Conservation (phyloP, 345 rosid genomes). For the Eucalyptus melliodora region DNA sequence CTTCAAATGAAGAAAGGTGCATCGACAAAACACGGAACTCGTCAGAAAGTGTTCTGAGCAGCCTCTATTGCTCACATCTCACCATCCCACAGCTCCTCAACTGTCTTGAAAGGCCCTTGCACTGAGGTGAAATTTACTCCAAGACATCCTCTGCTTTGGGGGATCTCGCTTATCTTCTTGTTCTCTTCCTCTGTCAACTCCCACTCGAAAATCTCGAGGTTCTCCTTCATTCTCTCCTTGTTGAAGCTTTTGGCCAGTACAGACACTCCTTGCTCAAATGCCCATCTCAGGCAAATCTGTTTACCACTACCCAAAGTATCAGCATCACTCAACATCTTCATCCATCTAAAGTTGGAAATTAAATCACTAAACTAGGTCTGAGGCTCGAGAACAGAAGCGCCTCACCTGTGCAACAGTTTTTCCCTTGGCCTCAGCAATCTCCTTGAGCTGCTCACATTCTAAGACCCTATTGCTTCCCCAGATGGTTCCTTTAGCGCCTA, state of each 20-base stretch:
- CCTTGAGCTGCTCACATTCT: conserved; percentile 45
- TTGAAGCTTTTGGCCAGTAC: conserved; percentile 1
- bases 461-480: conserved; percentile 65
- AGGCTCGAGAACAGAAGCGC: neutral
- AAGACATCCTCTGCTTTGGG: neutral
- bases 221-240: conserved; percentile 5
- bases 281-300: conserved; percentile 4
- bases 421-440: conserved; percentile 49
- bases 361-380: neutral
- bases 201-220: neutral
- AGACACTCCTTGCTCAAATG: neutral
- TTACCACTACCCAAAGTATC: neutral
- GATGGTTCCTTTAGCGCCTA: conserved; percentile 55
- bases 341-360: neutral
- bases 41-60: neutral
- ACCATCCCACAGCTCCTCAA: conserved; percentile 1
- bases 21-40: neutral
- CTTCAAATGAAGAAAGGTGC: neutral
- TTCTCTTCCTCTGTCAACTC: neutral
- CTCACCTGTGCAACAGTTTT: conserved; percentile 71
- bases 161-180: neutral
- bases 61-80: neutral
- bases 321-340: neutral
- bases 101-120: neutral
- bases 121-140: neutral